Percentiles rank a stretch among this genome's conserved stretches.
These are phyloP conservation scores for Desmodesmus armatus DNA, from an alignment of 139 green algal genomes.

Conservation along the genomic window DNA sequence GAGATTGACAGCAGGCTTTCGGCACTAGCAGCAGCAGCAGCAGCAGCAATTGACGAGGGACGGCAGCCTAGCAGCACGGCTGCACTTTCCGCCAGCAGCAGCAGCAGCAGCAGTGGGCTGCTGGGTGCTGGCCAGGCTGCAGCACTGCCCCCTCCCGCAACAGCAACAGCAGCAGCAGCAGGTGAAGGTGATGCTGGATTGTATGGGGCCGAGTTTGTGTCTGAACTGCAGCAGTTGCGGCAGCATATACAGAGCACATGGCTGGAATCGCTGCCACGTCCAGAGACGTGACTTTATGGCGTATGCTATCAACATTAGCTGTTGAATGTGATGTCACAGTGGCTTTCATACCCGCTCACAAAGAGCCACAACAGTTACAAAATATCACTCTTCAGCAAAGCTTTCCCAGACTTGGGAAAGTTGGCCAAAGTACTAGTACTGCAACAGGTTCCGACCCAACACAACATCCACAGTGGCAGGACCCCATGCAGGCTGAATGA, in stretches of 20 bases:
- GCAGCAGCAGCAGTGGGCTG: not conserved
- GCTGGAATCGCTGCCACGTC: conserved; percentile 10
- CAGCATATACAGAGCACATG: not conserved
- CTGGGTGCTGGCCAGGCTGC: not conserved
- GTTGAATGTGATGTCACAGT: too few relatives aligned
- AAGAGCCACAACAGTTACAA: too few relatives aligned
- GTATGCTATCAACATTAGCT: too few relatives aligned
- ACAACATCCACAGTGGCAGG: too few relatives aligned
- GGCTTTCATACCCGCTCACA: too few relatives aligned
- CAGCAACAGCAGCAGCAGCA: conserved; percentile 18
- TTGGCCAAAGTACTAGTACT: too few relatives aligned
- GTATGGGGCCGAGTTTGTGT: not conserved
- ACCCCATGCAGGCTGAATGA: too few relatives aligned
- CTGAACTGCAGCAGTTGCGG: not conserved
- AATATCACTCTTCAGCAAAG: too few relatives aligned
- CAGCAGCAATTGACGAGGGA: not conserved
- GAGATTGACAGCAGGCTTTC: conserved; percentile 57
- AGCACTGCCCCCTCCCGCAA: too few relatives aligned
- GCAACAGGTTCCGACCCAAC: too few relatives aligned
- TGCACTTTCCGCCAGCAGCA: not conserved
- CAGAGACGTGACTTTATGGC: too few relatives aligned
- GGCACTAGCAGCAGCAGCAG: not conserved
- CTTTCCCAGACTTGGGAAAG: too few relatives aligned
- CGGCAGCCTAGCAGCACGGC: not conserved
- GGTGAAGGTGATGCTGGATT: not conserved